Base-by-base conservation (phyloP, 176 grass and related monocot species). In the Eleusine indica region DNA sequence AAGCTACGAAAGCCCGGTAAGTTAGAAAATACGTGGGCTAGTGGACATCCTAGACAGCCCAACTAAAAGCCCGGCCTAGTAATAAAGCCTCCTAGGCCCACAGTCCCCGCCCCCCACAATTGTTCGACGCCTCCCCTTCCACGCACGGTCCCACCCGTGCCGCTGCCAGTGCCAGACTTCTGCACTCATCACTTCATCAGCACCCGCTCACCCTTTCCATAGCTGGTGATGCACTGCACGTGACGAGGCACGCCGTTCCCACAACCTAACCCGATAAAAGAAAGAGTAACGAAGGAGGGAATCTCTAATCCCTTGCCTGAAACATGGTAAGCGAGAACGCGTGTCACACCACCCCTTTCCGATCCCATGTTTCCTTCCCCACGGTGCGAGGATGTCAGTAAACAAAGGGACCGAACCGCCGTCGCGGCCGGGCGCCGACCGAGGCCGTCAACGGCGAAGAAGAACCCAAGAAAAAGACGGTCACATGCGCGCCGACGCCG, bases 401-500 rank as follows among this genome's bases (percentile, higher is more conserved):
- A 72, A 66, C 42, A 79, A 79, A 7, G 10, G 22, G 60, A 29
- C 61, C 9, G 2, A 38, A 68, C 30, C 2, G 63, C 4, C 63
- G 63, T 9, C 44, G 44, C 43, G 2, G 42, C 71, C 22, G 61
- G 25, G 61, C 61, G 22, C 9, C 44, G 44, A 47, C 77, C 77
- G 62, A 79, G 61, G 61, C 61, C 72, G 12, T 14, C 62, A 79
- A 67, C 49, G 17, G 44, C 18, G 13, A 44, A 52, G 30, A 22
- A 58, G 49, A 79, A 19, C 61, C 61, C 76, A 11, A 79, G 63
- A 62, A 51, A 79, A 80, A 69, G 64, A 80, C 47, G 16, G 2
- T 80, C 63, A 69, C 64, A 68, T 80, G 63, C 62, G 61, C 2
- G 43, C 6, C 9, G 9, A 12, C 5, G 35, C 6, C 13, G 15